Conservation (phyloP, 2,329 filamentous ascomycete genomes). For the Fusarium torulosum region DNA sequence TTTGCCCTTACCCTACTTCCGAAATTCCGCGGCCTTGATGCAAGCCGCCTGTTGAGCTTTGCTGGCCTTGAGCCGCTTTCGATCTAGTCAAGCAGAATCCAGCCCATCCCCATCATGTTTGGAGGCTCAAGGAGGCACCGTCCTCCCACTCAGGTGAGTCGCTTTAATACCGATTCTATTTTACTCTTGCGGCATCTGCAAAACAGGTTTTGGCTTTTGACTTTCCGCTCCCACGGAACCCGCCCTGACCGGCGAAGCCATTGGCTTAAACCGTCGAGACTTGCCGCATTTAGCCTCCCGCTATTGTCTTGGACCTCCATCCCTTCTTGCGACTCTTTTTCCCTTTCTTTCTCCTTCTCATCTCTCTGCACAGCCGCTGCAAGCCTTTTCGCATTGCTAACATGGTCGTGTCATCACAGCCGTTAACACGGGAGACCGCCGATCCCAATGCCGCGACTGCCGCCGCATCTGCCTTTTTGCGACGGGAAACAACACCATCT, state of each 20-base stretch:
- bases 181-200: slow-evolving; percentile 22
- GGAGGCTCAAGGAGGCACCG: slow-evolving; percentile 63
- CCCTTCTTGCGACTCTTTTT: slow-evolving; percentile 1
- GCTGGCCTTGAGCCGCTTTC: slow-evolving; percentile 42
- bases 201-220: slow-evolving; percentile 44
- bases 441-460: slow-evolving; percentile 82
- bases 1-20: not conserved
- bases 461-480: slow-evolving; percentile 83
- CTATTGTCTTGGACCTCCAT: slow-evolving; percentile 5
- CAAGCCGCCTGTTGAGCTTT: slow-evolving; percentile 32
- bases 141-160: slow-evolving; percentile 63
- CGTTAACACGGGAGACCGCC: slow-evolving; percentile 72
- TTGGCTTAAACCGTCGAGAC: slow-evolving; percentile 5
- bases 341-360: not conserved
- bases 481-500: slow-evolving; percentile 70
- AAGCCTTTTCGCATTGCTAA: slow-evolving; percentile 38
- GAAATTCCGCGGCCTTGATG: slow-evolving; percentile 37
- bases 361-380: slow-evolving; percentile 3
- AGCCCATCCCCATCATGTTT: slow-evolving; percentile 58
- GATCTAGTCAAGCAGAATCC: slow-evolving; percentile 32
- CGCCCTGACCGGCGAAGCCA: slow-evolving; percentile 15
- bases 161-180: slow-evolving; percentile 5
- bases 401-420: slow-evolving; percentile 59
- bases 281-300: slow-evolving; percentile 15
- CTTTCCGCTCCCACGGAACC: slow-evolving; percentile 34